phyloP scores from a whole-genome alignment of 768 basidiomycete species.

The Tubosaeta sp. region DNA sequence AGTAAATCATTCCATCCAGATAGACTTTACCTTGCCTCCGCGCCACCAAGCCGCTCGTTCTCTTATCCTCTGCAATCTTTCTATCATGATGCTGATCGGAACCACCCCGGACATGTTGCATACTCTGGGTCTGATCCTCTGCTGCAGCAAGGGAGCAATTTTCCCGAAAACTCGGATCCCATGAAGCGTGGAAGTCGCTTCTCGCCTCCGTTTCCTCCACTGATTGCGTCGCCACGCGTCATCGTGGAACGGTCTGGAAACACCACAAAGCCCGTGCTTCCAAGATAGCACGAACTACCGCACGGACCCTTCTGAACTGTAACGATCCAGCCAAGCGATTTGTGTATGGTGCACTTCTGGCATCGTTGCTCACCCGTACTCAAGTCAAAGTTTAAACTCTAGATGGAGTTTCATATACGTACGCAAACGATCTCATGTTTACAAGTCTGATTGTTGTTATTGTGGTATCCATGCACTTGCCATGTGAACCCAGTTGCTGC shows the following conservation, averaged over 20 bases:
- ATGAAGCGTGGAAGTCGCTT: background rate
- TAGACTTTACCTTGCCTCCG: background rate
- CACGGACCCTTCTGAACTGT: constrained; percentile 1
- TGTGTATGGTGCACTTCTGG: constrained; percentile 5
- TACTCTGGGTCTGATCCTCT: background rate
- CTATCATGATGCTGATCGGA: background rate
- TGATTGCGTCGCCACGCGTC: background rate
- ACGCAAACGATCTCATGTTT: too few relatives aligned
- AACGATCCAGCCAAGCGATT: constrained; percentile 9
- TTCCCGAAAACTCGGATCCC: background rate
- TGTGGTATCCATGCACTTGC: background rate
- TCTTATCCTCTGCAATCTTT: background rate
- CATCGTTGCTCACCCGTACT: background rate
- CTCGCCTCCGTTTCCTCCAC: background rate
- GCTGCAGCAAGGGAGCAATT: background rate
- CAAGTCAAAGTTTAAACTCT: constrained; percentile 1
- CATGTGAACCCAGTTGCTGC: constrained; percentile 8
- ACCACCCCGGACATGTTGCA: background rate
- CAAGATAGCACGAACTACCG: constrained; percentile 1
- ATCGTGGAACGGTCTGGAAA: background rate
- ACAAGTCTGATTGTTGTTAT: background rate
- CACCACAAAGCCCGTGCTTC: background rate
- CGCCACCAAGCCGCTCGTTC: background rate
- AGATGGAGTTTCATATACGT: constrained; percentile 1
- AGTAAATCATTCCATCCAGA: constrained; percentile 1